These are phyloP conservation scores for Chlamydomonas urium DNA, from an alignment of 139 green algal genomes.

Conservation along the genomic window DNA sequence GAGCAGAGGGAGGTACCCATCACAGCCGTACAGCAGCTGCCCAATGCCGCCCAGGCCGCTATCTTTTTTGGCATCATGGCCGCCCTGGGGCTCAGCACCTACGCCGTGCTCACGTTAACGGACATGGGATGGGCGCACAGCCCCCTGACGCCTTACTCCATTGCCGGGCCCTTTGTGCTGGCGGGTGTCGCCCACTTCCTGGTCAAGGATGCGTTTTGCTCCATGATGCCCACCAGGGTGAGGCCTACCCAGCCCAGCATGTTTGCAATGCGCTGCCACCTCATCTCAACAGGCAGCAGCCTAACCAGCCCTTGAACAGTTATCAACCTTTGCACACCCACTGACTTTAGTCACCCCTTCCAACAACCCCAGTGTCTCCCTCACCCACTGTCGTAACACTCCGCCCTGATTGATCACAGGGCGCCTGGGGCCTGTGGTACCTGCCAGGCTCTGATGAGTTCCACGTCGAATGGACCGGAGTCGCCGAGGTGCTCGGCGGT, in stretches of 20 bases:
- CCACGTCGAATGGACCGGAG: conserved; percentile 47
- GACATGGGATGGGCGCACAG: not conserved
- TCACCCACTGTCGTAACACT: not conserved
- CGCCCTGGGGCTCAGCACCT: not conserved
- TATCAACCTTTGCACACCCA: not conserved
- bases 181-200: conserved; percentile 14
- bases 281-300: not conserved
- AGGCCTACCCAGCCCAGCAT: not conserved
- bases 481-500: conserved; percentile 47
- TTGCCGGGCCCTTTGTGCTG: not conserved
- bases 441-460: conserved; percentile 39
- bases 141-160: not conserved
- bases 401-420: conserved; percentile 6
- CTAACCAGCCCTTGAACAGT: not conserved
- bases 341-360: not conserved
- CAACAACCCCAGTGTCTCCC: not conserved
- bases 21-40: not conserved
- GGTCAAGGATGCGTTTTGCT: not conserved
- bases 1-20: not conserved
- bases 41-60: not conserved
- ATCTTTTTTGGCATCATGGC: not conserved
- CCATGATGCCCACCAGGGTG: conserved; percentile 1
- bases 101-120: not conserved
- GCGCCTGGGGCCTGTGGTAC: conserved; percentile 44
- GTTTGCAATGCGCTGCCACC: not conserved